A percentile compares a stretch with the other conserved stretches of the same genome.
Evolutionary conservation across 305 asterid genomes (phyloP).

Genomic region (Rubia balearica): DNA sequence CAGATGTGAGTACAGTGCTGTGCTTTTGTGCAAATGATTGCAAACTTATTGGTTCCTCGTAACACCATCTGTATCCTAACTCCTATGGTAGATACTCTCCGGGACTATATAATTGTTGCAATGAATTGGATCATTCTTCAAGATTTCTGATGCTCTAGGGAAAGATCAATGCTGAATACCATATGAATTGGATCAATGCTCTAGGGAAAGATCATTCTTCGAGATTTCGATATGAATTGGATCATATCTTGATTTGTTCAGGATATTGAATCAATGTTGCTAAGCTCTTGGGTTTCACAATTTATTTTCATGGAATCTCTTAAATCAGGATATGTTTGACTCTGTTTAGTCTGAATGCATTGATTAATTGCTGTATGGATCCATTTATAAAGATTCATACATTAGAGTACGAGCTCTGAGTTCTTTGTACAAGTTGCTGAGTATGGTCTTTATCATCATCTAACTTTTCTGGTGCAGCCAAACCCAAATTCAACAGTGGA

Average conservation of each 20-base stretch:
- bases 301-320: not conserved
- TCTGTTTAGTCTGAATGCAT: not conserved
- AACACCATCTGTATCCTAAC: not conserved
- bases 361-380: not conserved
- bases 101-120: not conserved
- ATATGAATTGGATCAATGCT: too few relatives aligned
- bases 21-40: not conserved
- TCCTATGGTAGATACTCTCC: not conserved
- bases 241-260: too few relatives aligned
- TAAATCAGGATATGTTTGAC: not conserved
- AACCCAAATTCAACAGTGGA: not conserved
- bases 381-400: not conserved
- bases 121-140: not conserved
- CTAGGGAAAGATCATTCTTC: too few relatives aligned
- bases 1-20: not conserved
- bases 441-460: not conserved
- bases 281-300: not conserved
- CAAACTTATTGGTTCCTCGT: not conserved
- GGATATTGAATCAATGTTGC: too few relatives aligned
- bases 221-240: too few relatives aligned
- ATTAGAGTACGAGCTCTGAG: not conserved
- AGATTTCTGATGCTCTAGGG: not conserved
- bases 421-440: not conserved
- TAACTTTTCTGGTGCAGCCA: slow-evolving; percentile 14
- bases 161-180: not conserved